A percentile compares a stretch with the other conserved stretches of the same genome.
These are phyloP conservation scores for Knoxia roxburghii DNA, from an alignment of 257 asterid species.

Conservation along the genomic window DNA sequence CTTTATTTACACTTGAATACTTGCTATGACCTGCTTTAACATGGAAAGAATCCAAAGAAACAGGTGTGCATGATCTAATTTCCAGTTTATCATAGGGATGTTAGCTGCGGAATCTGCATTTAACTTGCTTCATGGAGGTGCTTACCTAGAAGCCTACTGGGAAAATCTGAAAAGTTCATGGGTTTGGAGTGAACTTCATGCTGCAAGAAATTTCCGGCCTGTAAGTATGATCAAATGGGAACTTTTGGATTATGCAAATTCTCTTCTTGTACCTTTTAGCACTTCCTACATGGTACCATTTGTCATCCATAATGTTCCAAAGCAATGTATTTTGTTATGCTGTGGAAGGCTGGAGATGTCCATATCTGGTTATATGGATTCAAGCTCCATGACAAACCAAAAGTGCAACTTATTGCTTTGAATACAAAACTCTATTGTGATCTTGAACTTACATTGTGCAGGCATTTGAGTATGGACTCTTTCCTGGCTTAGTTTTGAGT, in stretches of 20 bases:
- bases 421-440: slow-evolving; percentile 9
- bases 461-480: slow-evolving; percentile 92
- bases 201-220: slow-evolving; percentile 92
- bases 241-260: neutral
- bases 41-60: neutral
- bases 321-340: neutral
- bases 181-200: slow-evolving; percentile 87
- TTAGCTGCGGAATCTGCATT: slow-evolving; percentile 92
- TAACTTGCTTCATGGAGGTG: slow-evolving; percentile 46
- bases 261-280: neutral
- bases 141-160: slow-evolving; percentile 67
- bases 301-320: neutral
- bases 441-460: slow-evolving; percentile 32
- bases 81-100: slow-evolving; percentile 51
- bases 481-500: slow-evolving; percentile 81
- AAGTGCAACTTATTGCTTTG: neutral
- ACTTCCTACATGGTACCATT: neutral
- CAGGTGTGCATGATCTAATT: neutral
- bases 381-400: neutral
- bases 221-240: slow-evolving; percentile 45
- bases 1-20: neutral
- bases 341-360: neutral
- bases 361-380: neutral
- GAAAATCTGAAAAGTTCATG: slow-evolving; percentile 73
- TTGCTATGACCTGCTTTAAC: neutral